phyloP scores from a whole-genome alignment of 306 rosid species.

The Acacia acuminata region DNA sequence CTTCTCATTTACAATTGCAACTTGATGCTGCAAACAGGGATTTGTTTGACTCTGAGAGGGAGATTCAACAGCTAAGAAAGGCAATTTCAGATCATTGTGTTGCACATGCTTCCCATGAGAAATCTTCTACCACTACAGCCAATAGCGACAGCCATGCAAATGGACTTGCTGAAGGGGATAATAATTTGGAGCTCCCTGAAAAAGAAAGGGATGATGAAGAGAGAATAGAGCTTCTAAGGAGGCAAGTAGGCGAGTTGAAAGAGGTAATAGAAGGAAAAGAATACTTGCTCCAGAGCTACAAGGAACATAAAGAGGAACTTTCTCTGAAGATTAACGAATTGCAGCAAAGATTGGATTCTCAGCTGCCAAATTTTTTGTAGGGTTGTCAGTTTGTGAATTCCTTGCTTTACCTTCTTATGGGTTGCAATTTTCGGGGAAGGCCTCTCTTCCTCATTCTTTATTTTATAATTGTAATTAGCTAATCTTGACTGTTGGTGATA shows the following conservation, averaged over 20 bases:
- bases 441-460: constrained; percentile 40
- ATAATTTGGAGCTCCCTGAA: constrained; percentile 53
- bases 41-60: constrained; percentile 77
- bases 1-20: constrained; percentile 80
- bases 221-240: constrained; percentile 74
- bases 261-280: constrained; percentile 93
- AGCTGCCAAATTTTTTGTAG: constrained; percentile 93
- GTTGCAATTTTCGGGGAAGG: constrained; percentile 9
- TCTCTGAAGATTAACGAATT: constrained; percentile 72
- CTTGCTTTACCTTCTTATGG: constrained; percentile 34
- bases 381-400: constrained; percentile 62
- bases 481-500: constrained; percentile 34
- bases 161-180: constrained; percentile 60
- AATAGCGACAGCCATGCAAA: constrained; percentile 57
- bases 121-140: constrained; percentile 41
- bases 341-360: constrained; percentile 90
- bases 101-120: constrained; percentile 50
- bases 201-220: constrained; percentile 61
- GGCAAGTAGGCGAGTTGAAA: constrained; percentile 87
- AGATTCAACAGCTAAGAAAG: constrained; percentile 87
- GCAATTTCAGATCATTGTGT: constrained; percentile 93
- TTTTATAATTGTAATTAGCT: constrained; percentile 50
- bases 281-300: constrained; percentile 82
- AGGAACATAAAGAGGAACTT: constrained; percentile 86
- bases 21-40: constrained; percentile 78